A percentile compares a stretch with the other conserved stretches of the same genome.
phyloP scores from a whole-genome alignment of 805 yeast species.

The Starmerella scarabaei region DNA sequence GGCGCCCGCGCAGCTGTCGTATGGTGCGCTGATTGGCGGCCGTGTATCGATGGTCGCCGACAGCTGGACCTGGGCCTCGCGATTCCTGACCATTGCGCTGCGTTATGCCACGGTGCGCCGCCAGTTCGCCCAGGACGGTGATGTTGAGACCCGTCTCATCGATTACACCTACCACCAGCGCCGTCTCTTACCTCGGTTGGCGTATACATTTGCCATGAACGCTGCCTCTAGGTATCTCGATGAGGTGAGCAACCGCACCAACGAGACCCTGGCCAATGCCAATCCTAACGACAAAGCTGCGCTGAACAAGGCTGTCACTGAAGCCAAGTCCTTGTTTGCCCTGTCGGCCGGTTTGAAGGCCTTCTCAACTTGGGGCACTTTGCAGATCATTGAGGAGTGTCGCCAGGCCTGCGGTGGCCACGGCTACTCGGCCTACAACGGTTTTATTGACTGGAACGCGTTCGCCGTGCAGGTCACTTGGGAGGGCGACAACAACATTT shows the following conservation, averaged over 20 bases:
- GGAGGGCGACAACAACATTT: conserved; percentile 92
- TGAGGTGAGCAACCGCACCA: conserved; percentile 33
- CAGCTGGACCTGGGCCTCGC: conserved; percentile 65
- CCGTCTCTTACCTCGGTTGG: conserved; percentile 72
- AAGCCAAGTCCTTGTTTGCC: conserved; percentile 65
- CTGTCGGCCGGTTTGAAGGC: conserved; percentile 83
- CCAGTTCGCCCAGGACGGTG: conserved; percentile 50
- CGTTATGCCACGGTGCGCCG: conserved; percentile 84
- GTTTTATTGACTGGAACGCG: conserved; percentile 62
- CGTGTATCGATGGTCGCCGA: conserved; percentile 84
- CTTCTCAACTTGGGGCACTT: conserved; percentile 75
- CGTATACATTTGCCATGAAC: conserved; percentile 63
- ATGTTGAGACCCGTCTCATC: conserved; percentile 56
- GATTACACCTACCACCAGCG: conserved; percentile 85
- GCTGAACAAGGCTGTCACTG: conserved; percentile 38
- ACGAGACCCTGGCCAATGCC: conserved; percentile 33
- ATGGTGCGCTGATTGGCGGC: conserved; percentile 77
- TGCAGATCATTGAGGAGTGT: conserved; percentile 70
- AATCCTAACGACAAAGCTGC: conserved; percentile 33
- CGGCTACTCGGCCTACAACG: conserved; percentile 87
- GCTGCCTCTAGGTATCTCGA: conserved; percentile 56
- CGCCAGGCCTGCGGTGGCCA: conserved; percentile 95
- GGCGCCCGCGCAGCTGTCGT: conserved; percentile 77
- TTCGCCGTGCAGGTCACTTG: conserved; percentile 90
- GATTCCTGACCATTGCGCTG: conserved; percentile 70